Evolutionary conservation across 2,329 filamentous ascomycete species (phyloP).

Genomic region (Fusarium duplospermum): DNA sequence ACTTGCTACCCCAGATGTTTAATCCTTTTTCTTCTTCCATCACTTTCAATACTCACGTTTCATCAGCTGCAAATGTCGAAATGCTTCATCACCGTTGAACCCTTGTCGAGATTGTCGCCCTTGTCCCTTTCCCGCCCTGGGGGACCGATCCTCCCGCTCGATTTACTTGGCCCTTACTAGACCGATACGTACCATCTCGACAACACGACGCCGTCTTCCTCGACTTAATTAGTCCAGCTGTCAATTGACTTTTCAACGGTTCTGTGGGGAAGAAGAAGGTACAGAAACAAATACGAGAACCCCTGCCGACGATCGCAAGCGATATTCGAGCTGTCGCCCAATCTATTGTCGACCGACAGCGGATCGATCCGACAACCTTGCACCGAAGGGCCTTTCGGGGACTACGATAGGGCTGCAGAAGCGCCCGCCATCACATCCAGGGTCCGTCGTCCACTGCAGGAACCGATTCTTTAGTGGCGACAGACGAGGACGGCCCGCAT

Average conservation of each 20-base stretch:
- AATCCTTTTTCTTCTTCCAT: neutral
- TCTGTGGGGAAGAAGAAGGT: neutral
- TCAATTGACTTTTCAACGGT: neutral
- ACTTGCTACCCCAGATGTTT: neutral
- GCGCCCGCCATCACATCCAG: constrained; percentile 15
- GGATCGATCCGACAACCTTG: constrained; percentile 33
- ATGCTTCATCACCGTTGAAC: constrained; percentile 22
- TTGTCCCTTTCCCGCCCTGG: neutral
- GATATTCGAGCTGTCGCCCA: constrained; percentile 14
- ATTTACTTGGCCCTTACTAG: neutral
- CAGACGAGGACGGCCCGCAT: neutral
- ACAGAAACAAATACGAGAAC: constrained; percentile 16
- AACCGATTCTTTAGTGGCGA: constrained; percentile 28
- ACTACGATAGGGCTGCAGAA: constrained; percentile 39
- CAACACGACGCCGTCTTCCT: neutral
- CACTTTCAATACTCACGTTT: neutral
- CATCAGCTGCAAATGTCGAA: neutral
- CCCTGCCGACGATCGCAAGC: constrained; percentile 33
- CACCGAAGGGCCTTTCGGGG: constrained; percentile 15
- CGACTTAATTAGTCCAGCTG: neutral
- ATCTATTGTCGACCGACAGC: constrained; percentile 21
- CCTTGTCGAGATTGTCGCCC: neutral
- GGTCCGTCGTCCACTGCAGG: constrained; percentile 35
- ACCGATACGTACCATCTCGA: neutral
- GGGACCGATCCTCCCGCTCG: neutral